A percentile compares a stretch with the other conserved stretches of the same genome.
These are phyloP conservation scores for Hippophae tibetana DNA, from an alignment of 306 rosid genomes.

Conservation along the genomic window DNA sequence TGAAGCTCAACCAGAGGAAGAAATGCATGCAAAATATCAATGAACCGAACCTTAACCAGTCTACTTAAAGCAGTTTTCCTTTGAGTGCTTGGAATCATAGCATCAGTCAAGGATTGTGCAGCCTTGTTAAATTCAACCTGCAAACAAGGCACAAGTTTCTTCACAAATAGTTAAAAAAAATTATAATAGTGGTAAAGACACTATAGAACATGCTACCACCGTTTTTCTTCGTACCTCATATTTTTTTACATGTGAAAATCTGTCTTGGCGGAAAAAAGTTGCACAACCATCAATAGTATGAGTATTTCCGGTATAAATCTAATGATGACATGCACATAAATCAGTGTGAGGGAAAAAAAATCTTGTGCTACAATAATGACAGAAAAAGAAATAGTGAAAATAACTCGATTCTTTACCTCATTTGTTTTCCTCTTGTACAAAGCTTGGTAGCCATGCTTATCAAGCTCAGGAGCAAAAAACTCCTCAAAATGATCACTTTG, in stretches of 20 bases:
- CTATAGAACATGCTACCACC: background rate
- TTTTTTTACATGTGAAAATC: conserved; percentile 90
- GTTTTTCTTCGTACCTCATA: conserved; percentile 51
- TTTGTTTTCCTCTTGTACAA: conserved; percentile 80
- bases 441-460: conserved; percentile 86
- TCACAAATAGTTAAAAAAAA: conserved; percentile 12
- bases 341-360: conserved; percentile 6
- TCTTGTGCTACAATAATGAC: conserved; percentile 3
- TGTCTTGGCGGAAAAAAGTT: conserved; percentile 94
- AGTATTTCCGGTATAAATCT: conserved; percentile 51
- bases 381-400: conserved; percentile 11
- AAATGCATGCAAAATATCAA: background rate
- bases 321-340: conserved; percentile 18
- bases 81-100: conserved; percentile 72
- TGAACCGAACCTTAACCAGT: conserved; percentile 64
- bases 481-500: conserved; percentile 87
- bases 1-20: background rate
- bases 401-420: conserved; percentile 37
- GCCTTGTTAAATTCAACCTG: conserved; percentile 98
- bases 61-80: conserved; percentile 85
- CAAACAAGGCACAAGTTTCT: conserved; percentile 20
- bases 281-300: conserved; percentile 91
- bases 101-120: conserved; percentile 92
- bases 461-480: conserved; percentile 83
- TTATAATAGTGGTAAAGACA: background rate